Evolutionary conservation across 148 eudicot genomes (phyloP).

Genomic region (Salicornia ramosissima): DNA sequence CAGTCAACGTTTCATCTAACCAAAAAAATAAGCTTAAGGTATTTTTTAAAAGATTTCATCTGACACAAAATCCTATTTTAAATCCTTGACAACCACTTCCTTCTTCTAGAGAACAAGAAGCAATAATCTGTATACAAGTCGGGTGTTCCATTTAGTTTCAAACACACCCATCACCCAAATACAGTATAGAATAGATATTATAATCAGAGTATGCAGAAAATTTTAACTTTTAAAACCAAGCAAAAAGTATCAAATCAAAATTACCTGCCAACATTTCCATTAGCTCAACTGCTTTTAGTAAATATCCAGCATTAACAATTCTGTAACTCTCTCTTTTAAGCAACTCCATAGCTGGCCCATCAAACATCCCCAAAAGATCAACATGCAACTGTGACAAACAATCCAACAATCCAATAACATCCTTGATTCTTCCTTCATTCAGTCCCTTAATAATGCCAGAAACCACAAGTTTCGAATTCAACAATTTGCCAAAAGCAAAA

Average conservation of each 20-base stretch:
- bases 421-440: conserved; percentile 34
- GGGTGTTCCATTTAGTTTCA: background rate
- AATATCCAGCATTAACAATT: conserved; percentile 28
- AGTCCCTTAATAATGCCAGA: conserved; percentile 41
- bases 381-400: conserved; percentile 47
- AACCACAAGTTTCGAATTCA: conserved; percentile 36
- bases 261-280: conserved; percentile 62
- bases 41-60: too few relatives aligned
- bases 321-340: conserved; percentile 38
- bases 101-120: too few relatives aligned
- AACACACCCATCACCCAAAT: background rate
- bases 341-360: conserved; percentile 36
- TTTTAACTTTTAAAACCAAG: background rate
- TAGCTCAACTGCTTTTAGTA: conserved; percentile 42
- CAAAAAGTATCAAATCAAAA: background rate
- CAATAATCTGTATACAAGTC: too few relatives aligned
- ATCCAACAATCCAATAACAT: conserved; percentile 34
- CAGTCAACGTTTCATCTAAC: too few relatives aligned
- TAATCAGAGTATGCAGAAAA: background rate
- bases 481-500: conserved; percentile 28
- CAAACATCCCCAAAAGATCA: conserved; percentile 45
- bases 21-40: too few relatives aligned
- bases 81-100: too few relatives aligned
- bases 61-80: too few relatives aligned
- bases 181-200: background rate